Percentiles rank a stretch among this genome's conserved stretches.
Evolutionary conservation across 73 alveolate species (phyloP).

Genomic region (Paramecium caudatum): DNA sequence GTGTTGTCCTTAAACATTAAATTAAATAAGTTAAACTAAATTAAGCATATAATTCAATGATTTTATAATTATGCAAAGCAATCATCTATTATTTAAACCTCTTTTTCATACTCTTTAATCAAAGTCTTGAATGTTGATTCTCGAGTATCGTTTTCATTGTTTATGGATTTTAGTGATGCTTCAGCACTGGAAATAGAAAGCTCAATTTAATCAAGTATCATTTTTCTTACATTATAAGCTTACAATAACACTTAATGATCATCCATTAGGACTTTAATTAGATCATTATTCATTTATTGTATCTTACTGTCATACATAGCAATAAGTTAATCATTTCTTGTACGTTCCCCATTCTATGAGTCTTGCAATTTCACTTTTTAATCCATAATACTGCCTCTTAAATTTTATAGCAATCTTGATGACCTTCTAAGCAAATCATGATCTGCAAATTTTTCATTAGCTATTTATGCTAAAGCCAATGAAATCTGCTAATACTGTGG

Average conservation of each 20-base stretch:
- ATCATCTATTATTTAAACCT: conserved; percentile 62
- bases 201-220: background rate
- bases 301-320: conserved; percentile 7
- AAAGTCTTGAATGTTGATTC: background rate
- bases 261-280: conserved; percentile 19
- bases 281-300: background rate
- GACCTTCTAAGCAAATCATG: conserved; percentile 50
- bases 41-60: conserved; percentile 38
- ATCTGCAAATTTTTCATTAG: conserved; percentile 47
- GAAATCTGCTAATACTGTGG: conserved; percentile 3
- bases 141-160: background rate
- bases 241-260: conserved; percentile 23
- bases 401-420: conserved; percentile 11
- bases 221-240: background rate
- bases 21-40: conserved; percentile 52
- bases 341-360: background rate
- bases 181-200: background rate
- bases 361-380: background rate
- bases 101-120: conserved; percentile 28
- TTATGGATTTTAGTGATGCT: background rate
- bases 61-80: conserved; percentile 46
- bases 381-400: conserved; percentile 25
- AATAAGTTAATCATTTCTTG: background rate
- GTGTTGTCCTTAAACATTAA: conserved; percentile 33
- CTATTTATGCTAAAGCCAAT: background rate